Conservation (phyloP, 768 basidiomycete genomes). For the Phylloporus scabripes region DNA sequence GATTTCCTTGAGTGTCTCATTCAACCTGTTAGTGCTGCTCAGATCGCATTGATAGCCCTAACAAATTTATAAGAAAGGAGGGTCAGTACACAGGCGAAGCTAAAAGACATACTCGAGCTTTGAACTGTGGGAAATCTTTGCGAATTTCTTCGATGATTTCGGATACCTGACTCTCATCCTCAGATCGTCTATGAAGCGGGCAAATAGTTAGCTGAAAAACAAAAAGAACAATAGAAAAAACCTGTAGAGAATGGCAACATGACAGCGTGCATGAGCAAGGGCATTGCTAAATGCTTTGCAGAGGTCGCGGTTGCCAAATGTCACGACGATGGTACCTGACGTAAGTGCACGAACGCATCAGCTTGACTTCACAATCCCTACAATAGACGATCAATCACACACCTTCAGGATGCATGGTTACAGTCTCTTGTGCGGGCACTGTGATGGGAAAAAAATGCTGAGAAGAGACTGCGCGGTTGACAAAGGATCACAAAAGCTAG, state of each 20-base stretch:
- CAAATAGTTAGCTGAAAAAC: background rate
- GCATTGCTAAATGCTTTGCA: constrained; percentile 51
- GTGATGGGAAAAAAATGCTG: background rate
- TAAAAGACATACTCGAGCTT: constrained; percentile 29
- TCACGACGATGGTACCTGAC: constrained; percentile 50
- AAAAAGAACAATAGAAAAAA: constrained; percentile 3
- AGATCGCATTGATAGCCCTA: constrained; percentile 66
- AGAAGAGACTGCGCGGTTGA: constrained; percentile 16
- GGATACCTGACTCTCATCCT: constrained; percentile 45
- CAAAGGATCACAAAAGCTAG: background rate
- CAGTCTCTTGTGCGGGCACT: constrained; percentile 5
- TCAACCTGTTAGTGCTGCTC: constrained; percentile 39
- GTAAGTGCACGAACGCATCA: background rate
- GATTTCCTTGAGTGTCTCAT: constrained; percentile 42
- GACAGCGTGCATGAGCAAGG: constrained; percentile 48
- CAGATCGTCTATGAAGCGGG: constrained; percentile 34
- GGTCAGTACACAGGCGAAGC: background rate
- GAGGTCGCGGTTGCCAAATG: constrained; percentile 59
- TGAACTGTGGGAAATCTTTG: constrained; percentile 39
- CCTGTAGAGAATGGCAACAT: constrained; percentile 62
- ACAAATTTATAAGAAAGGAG: background rate
- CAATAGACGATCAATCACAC: constrained; percentile 1
- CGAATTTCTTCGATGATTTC: constrained; percentile 30
- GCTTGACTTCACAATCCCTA: too few relatives aligned
- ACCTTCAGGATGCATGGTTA: constrained; percentile 27